These are phyloP conservation scores for Phialemoniopsis sp. DNA, from an alignment of 2,329 filamentous ascomycete genomes.

Conservation along the genomic window DNA sequence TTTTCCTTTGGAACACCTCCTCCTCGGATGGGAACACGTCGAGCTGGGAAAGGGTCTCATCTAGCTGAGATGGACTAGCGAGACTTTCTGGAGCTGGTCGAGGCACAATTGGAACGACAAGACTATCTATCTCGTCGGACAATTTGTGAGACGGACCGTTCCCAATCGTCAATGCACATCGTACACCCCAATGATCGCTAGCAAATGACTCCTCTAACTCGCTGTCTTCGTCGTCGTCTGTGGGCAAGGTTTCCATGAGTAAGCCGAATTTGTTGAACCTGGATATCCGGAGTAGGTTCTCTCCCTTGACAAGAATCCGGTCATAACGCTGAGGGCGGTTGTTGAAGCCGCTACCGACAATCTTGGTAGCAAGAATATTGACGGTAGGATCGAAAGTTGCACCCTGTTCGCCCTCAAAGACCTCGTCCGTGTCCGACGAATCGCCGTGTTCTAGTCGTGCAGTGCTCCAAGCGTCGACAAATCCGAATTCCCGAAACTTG, in stretches of 20 bases:
- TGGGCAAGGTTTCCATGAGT: conserved; percentile 16
- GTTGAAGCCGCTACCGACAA: conserved; percentile 39
- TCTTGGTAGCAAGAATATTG: conserved; percentile 51
- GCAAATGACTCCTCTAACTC: conserved; percentile 20
- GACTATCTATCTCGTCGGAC: conserved; percentile 13
- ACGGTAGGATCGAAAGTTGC: conserved; percentile 59
- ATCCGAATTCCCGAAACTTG: conserved; percentile 35
- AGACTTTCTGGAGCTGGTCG: conserved; percentile 23
- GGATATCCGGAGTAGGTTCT: conserved; percentile 29
- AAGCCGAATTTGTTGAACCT: conserved; percentile 57
- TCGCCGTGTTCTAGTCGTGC: conserved; percentile 38
- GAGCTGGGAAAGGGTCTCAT: conserved; percentile 27
- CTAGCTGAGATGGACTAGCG: conserved; percentile 25
- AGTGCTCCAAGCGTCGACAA: conserved; percentile 49
- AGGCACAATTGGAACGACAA: conserved; percentile 26
- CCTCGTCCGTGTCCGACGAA: conserved; percentile 25
- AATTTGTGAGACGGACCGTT: not conserved
- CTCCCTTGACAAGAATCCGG: conserved; percentile 50
- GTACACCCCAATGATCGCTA: conserved; percentile 58
- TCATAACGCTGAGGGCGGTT: conserved; percentile 63
- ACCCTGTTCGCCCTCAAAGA: conserved; percentile 56
- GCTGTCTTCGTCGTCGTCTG: conserved; percentile 6
- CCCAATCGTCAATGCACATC: conserved; percentile 30
- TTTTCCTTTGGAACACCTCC: conserved; percentile 34
- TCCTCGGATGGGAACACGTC: conserved; percentile 40